Base-by-base conservation (phyloP, 176 grass and related monocot species). In the Melocanna baccifera region DNA sequence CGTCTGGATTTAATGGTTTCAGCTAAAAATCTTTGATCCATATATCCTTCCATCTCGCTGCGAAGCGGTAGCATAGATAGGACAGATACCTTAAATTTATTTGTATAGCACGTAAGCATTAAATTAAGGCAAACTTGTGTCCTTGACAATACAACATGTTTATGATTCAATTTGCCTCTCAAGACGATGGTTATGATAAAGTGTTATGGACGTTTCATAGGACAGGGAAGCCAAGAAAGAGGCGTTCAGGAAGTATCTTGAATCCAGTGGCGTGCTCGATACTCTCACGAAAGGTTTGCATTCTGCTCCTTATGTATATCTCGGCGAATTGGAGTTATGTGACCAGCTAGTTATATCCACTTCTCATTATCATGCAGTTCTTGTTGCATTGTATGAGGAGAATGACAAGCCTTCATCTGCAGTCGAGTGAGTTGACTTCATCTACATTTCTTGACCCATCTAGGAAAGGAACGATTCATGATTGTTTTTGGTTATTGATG, bases 161-260 rank as follows among this genome's bases (percentile, higher is more conserved):
- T 55, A 28, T 39, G 65, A 26, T 76, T 37, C 37, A 55, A 4
- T 70, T 29, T 65, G 4, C 46, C 42, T 78, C 12, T 43, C 15
- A 52, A 26, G 42, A 26, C 79, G 42, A 42, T 77, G 80, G 1
- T 9, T 50, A 2, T 83, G 34, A 20, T 28, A 6, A 11, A 29
- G 11, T 58, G 62, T 57, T 70, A 57, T 79, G 83, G 63, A 50
- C 20, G 34, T 36, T 73, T 69, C 86, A 40, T 79, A 95, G 96
- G 93, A 98, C 68, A 87, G 89, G 55, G 96, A 98, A 66, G 91
- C 89, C 34, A 95, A 95, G 89, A 98, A 98, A 83, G 96, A 98
- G 78, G 80, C 87, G 0, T 98, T 98, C 75, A 94, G 96, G 70
- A 98, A 98, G 81, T 98, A 98, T 72, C 91, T 98, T 64, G 93